Evolutionary conservation across 1,139 yeast species (phyloP), one percentile per base, ranked within the genome.

Genomic region (Kurtzmaniella quercitrusa): DNA sequence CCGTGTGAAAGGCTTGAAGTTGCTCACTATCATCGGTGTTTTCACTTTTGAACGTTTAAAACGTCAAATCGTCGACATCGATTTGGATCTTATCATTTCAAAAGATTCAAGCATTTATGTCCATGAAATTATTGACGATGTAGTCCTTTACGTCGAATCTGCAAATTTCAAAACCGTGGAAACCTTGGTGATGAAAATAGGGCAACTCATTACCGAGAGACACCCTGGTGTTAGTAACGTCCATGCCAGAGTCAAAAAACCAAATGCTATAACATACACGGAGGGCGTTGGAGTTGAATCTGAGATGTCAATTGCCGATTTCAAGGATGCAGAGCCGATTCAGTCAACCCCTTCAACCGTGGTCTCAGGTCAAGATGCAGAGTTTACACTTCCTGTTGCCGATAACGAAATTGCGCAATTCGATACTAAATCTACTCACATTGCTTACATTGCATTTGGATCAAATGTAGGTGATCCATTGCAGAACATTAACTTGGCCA

Each of bases 111-210:
- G 61, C 32, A 54, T 67, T 16, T 55, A 57, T 40, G 61, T 67
- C 21, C 68, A 62, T 46, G 50, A 57, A 16, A 61, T 81, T 17
- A 68, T 80, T 23, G 74, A 73, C 32, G 67, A 65, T 15, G 71
- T 79, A 17, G 68, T 78, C 0, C 55, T 57, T 1, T 86, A 82
- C 55, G 88, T 88, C 8, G 95, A 87, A 54, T 61, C 61, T 15
- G 78, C 96, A 1, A 80, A 82, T 49, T 93, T 88, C 66, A 85
- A 88, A 56, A 93, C 98, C 0, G 95, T 93, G 2, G 98, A 93
- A 58, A 96, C 98, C 0, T 72, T 93, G 47, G 95, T 87, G 2
- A 77, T 82, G 47, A 76, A 81, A 11, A 83, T 88, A 19, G 84
- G 89, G 5, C 87, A 83, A 52, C 61, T 84, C 40, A 69, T 83